A percentile compares a stretch with the other conserved stretches of the same genome.
phyloP scores from a whole-genome alignment of 2,329 filamentous ascomycete species.

The Fusarium falciforme region DNA sequence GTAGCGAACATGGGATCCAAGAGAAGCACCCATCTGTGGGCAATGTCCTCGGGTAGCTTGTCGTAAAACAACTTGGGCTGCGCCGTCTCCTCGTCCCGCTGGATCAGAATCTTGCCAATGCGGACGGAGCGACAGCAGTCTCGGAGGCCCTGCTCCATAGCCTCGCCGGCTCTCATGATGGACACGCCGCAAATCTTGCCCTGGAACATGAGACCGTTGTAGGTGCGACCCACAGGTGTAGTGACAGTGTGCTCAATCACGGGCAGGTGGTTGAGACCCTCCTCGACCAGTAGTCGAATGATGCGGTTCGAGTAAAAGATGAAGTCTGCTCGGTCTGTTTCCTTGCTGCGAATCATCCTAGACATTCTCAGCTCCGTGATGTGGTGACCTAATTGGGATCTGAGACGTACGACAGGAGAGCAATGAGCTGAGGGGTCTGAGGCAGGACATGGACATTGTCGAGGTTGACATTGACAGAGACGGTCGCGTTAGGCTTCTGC shows the following conservation, averaged over 20 bases:
- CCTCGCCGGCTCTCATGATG: slow-evolving; percentile 97
- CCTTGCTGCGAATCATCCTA: slow-evolving; percentile 94
- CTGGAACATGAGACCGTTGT: slow-evolving; percentile 93
- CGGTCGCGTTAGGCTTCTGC: slow-evolving; percentile 87
- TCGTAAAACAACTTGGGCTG: slow-evolving; percentile 97
- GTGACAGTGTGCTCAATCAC: slow-evolving; percentile 89
- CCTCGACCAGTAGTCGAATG: slow-evolving; percentile 94
- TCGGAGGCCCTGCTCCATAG: slow-evolving; percentile 96
- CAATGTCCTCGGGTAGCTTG: slow-evolving; percentile 94
- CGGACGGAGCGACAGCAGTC: slow-evolving; percentile 98
- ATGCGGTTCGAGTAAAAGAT: slow-evolving; percentile 99
- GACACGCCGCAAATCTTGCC: slow-evolving; percentile 98
- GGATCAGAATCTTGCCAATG: slow-evolving; percentile 98
- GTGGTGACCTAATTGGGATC: slow-evolving; percentile 21
- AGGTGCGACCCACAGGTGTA: slow-evolving; percentile 88
- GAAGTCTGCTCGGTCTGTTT: slow-evolving; percentile 92
- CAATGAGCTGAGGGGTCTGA: slow-evolving; percentile 97
- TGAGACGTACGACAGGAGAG: slow-evolving; percentile 88
- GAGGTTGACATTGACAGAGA: slow-evolving; percentile 83
- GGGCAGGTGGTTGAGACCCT: slow-evolving; percentile 95
- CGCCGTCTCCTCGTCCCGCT: slow-evolving; percentile 94
- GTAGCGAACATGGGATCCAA: slow-evolving; percentile 99
- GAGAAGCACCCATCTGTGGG: slow-evolving; percentile 90
- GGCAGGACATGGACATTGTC: slow-evolving; percentile 91
- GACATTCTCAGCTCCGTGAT: slow-evolving; percentile 35